Conservation (phyloP, 176 grass and related monocot genomes). For the maize (Zea mays) region Zm-B73-REFERENCE-NAM-5.0 NC_050100.1:160679501-160680000, state of each 20-base stretch:
- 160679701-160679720: not conserved
- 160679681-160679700: not conserved
- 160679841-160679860: slow-evolving; percentile 87
- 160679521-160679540: not conserved
- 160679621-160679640: not conserved
- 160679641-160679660: slow-evolving; percentile 9
- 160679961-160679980: slow-evolving; percentile 34
- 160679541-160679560: not conserved
- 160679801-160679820: not conserved
- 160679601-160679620: slow-evolving; percentile 23
- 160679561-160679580: slow-evolving; percentile 4
- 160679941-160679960: slow-evolving; percentile 38
- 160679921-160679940: slow-evolving; percentile 44
- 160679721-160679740: not conserved
- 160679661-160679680: not conserved
- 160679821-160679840: slow-evolving; percentile 34
- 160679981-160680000: slow-evolving; percentile 46
- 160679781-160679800: slow-evolving; percentile 19
- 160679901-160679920: slow-evolving; percentile 49
- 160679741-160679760: not conserved
- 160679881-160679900: slow-evolving; percentile 55
- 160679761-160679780: slow-evolving; percentile 10
- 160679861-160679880: slow-evolving; percentile 58
- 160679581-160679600: slow-evolving; percentile 5
- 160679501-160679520: not conserved